A percentile compares a stretch with the other conserved stretches of the same genome.
These are phyloP conservation scores for Paraphysoderma sedebokerense DNA, from an alignment of 371 early-diverging fungal genomes.

Conservation along the genomic window DNA sequence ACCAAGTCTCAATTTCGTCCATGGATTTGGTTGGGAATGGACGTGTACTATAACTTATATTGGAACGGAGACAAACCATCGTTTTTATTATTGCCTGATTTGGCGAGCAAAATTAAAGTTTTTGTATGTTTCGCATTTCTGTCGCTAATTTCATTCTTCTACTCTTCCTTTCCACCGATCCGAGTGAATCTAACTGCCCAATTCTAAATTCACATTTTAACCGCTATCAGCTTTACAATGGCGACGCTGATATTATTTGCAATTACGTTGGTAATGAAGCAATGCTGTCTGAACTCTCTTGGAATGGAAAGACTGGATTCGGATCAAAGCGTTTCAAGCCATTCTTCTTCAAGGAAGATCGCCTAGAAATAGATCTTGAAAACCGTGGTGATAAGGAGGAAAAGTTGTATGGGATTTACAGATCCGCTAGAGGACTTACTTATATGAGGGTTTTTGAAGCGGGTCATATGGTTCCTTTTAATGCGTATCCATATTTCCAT, in stretches of 20 bases:
- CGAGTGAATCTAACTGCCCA: too few species aligned
- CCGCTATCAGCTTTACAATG: slow-evolving; percentile 41
- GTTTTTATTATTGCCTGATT: neutral
- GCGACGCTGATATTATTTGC: slow-evolving; percentile 18
- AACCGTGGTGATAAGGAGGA: neutral
- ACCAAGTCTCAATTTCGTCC: neutral
- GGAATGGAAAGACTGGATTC: slow-evolving; percentile 20
- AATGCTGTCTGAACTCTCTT: slow-evolving; percentile 21
- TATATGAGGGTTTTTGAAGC: slow-evolving; percentile 23
- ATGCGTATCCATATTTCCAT: too few species aligned
- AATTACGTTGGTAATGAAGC: slow-evolving; percentile 26
- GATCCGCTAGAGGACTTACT: slow-evolving; percentile 14
- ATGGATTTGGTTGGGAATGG: neutral
- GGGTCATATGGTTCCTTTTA: slow-evolving; percentile 29
- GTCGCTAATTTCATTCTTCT: too few species aligned
- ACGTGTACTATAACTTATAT: neutral
- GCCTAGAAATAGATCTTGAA: slow-evolving; percentile 15
- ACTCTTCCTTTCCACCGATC: too few species aligned
- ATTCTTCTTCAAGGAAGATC: neutral
- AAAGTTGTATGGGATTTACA: slow-evolving; percentile 15
- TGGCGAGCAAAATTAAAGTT: slow-evolving; percentile 1
- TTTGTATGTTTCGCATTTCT: too few species aligned
- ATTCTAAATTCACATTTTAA: too few species aligned
- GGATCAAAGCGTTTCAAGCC: slow-evolving; percentile 1
- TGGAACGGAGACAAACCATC: slow-evolving; percentile 1